These are phyloP conservation scores for Ceratobasidium sp. DNA, from an alignment of 1,284 basidiomycete species.

Conservation along the genomic window DNA sequence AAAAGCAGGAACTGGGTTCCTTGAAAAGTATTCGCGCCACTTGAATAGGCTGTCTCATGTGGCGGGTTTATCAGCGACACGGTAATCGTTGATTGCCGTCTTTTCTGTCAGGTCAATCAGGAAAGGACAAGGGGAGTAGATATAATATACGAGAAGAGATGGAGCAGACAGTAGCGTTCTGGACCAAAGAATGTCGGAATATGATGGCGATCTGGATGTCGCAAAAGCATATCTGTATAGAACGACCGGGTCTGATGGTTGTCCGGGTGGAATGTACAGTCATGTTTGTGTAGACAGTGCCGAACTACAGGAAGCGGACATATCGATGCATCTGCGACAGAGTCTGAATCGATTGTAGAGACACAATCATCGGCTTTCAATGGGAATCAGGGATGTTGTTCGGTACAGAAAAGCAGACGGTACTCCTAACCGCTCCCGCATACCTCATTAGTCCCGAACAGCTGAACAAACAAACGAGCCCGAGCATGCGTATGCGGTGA, in stretches of 20 bases:
- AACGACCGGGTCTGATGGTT: too few species aligned
- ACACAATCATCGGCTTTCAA: not conserved
- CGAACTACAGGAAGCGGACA: too few species aligned
- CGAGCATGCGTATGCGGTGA: conserved; percentile 7
- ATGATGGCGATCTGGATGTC: conserved; percentile 5
- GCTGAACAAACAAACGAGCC: not conserved
- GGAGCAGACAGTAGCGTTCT: not conserved
- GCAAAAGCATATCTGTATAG: conserved; percentile 10
- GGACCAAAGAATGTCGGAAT: conserved; percentile 5
- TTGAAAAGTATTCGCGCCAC: not conserved
- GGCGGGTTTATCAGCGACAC: not conserved
- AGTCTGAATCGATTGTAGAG: not conserved
- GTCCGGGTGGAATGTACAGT: not conserved
- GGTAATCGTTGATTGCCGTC: conserved; percentile 9
- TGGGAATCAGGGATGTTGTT: not conserved
- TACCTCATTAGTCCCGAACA: not conserved
- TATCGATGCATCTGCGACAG: conserved; percentile 18
- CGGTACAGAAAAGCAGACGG: not conserved
- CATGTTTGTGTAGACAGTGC: not conserved
- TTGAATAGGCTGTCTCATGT: not conserved
- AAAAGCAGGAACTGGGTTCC: conserved; percentile 9
- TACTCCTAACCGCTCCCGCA: not conserved
- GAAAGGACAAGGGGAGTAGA: conserved; percentile 12
- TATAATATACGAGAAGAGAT: not conserved
- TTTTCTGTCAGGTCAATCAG: not conserved